These are phyloP conservation scores for Nymphaea colorata DNA, from an alignment of 164 flowering plant genomes.

Conservation along the genomic window DNA sequence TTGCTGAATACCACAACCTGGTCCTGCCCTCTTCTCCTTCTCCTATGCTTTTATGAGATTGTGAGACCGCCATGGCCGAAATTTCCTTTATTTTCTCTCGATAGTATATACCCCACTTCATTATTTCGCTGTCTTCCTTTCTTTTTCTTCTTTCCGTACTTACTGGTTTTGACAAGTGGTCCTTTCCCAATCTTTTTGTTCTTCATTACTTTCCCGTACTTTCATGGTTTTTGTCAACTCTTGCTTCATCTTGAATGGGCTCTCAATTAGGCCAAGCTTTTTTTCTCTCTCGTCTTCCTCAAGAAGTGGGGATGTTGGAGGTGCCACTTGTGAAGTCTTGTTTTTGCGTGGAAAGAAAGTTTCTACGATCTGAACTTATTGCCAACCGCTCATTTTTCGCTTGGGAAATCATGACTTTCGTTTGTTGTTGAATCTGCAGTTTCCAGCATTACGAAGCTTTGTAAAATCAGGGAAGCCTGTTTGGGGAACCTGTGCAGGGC, in stretches of 20 bases:
- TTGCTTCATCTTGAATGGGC: too few relatives aligned
- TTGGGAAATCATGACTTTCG: not conserved
- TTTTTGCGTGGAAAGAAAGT: too few relatives aligned
- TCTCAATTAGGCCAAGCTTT: too few relatives aligned
- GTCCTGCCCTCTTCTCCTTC: slow-evolving; percentile 17
- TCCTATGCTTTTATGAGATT: not conserved
- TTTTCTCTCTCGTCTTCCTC: too few relatives aligned
- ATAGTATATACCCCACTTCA: not conserved
- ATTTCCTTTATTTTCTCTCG: not conserved
- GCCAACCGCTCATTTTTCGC: too few relatives aligned
- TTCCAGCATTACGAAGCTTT: slow-evolving; percentile 88
- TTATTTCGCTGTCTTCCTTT: not conserved
- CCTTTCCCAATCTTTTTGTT: too few relatives aligned
- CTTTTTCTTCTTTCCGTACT: not conserved
- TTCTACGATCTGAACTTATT: too few relatives aligned
- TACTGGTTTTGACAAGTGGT: too few relatives aligned
- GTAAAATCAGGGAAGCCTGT: slow-evolving; percentile 91
- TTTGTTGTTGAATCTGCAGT: slow-evolving; percentile 23
- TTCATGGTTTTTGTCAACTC: too few relatives aligned
- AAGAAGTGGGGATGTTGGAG: too few relatives aligned
- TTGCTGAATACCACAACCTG: slow-evolving; percentile 80
- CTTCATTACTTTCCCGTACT: too few relatives aligned
- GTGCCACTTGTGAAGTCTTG: too few relatives aligned
- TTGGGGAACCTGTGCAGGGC: slow-evolving; percentile 99
- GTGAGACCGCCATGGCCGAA: not conserved